phyloP scores from a whole-genome alignment of 2,329 filamentous ascomycete species.

The Cercospora zeina region DNA sequence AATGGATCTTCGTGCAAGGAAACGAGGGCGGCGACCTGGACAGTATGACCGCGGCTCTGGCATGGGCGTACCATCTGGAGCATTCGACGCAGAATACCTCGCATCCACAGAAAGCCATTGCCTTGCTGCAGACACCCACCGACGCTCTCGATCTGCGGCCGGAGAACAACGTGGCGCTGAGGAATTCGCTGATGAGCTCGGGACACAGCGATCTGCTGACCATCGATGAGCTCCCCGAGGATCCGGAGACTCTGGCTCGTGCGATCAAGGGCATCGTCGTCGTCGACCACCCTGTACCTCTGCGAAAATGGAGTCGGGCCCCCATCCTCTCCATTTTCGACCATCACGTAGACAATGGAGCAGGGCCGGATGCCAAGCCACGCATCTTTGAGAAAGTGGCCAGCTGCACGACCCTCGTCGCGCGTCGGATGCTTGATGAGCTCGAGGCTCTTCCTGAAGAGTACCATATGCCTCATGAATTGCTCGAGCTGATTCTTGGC shows the following conservation, averaged over 20 bases:
- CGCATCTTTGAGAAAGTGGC: slow-evolving; percentile 49
- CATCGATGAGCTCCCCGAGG: slow-evolving; percentile 51
- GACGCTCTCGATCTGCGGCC: slow-evolving; percentile 52
- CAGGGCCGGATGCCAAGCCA: slow-evolving; percentile 46
- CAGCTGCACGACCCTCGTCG: slow-evolving; percentile 51
- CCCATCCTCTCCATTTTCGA: slow-evolving; percentile 52
- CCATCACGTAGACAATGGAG: slow-evolving; percentile 49
- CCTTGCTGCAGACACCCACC: slow-evolving; percentile 49
- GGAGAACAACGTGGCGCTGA: slow-evolving; percentile 50
- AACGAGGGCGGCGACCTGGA: slow-evolving; percentile 52
- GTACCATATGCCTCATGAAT: slow-evolving; percentile 52
- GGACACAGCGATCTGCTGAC: slow-evolving; percentile 51
- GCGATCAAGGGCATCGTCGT: slow-evolving; percentile 51
- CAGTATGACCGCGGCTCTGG: slow-evolving; percentile 49
- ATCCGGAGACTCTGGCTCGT: slow-evolving; percentile 47
- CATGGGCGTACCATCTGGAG: slow-evolving; percentile 52
- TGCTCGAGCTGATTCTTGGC: slow-evolving; percentile 51
- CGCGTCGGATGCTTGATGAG: slow-evolving; percentile 51
- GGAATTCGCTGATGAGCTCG: slow-evolving; percentile 50
- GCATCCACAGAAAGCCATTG: slow-evolving; percentile 49
- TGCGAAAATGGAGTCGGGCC: slow-evolving; percentile 49
- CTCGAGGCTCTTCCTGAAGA: slow-evolving; percentile 47
- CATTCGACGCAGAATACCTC: slow-evolving; percentile 49
- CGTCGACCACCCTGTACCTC: slow-evolving; percentile 48
- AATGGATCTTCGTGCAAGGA: slow-evolving; percentile 52